Base-by-base conservation (phyloP, 2,329 filamentous ascomycete genomes). In the Penicillium sp. region DNA sequence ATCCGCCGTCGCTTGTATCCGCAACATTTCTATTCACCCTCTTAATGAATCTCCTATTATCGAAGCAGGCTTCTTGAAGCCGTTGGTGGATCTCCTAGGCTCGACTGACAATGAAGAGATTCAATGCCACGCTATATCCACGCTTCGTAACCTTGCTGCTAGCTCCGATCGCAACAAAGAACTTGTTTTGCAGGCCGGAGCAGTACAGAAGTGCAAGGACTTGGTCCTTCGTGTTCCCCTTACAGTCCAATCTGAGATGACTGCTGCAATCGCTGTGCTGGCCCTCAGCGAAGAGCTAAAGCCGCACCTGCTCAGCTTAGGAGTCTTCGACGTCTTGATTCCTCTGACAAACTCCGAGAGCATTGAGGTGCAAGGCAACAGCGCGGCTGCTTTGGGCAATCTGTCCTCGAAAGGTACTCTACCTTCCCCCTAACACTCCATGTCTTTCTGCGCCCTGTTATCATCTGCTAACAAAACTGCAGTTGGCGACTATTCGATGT, bases 61-160 rank as follows among this genome's bases (percentile, higher is more conserved):
- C 69, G 94, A 99, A 69, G 93, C 93, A 39, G 94, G 93, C 56
- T 99, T 99, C 75, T 77, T 99, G 58, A 92, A 92, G 72, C 94
- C 94, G 0, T 78, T 99, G 53, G 94, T 99, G 24, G 92, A 97
- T 64, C 82, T 99, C 1, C 83, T 99, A 8, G 93, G 94, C 50
- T 95, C 92, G 10, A 97, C 92, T 0, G 93, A 97, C 66, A 97
- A 97, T 70, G 94, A 99, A 74, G 94, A 99, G 72, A 99, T 99
- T 50, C 94, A 99, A 73, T 99, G 94, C 71, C 94, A 99, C 71
- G 94, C 94, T 55, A 99, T 99, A 63, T 97, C 94, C 5, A 99
- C 94, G 0, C 82, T 99, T 47, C 87, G 94, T 61, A 99, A 99
- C 69, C 82, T 99, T 56, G 94, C 94, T 7, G 94, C 94, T 53